Conservation (phyloP, 306 rosid genomes). For the Abrus precatorius region DNA sequence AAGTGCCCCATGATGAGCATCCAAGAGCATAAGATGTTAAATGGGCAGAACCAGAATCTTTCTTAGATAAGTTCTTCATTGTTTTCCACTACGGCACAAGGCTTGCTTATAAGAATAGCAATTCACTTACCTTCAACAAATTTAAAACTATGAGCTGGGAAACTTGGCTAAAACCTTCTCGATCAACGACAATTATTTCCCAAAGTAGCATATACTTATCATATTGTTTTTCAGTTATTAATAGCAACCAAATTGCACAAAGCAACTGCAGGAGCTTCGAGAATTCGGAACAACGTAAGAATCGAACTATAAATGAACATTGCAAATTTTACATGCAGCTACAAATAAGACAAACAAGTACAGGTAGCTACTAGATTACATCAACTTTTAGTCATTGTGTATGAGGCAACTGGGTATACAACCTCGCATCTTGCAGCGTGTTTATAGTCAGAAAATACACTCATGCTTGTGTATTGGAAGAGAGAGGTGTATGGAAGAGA, state of each 20-base stretch:
- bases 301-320: conserved; percentile 24
- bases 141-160: conserved; percentile 15
- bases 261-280: neutral
- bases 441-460: neutral
- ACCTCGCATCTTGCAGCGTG: neutral
- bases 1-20: conserved; percentile 47
- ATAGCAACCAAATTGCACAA: neutral
- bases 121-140: conserved; percentile 40
- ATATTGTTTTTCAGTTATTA: conserved; percentile 1
- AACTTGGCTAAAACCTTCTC: conserved; percentile 31
- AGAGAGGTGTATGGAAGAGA: neutral
- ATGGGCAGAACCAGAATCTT: conserved; percentile 44
- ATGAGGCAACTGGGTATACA: neutral
- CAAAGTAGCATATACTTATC: conserved; percentile 23
- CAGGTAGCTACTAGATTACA: neutral
- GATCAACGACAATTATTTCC: neutral
- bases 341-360: neutral
- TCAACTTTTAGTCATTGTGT: neutral
- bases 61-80: conserved; percentile 49
- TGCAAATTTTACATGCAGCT: neutral
- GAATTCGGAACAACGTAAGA: neutral
- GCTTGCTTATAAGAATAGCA: conserved; percentile 34
- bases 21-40: conserved; percentile 45
- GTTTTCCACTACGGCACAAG: conserved; percentile 37
- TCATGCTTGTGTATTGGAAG: neutral